Base-by-base conservation (phyloP, 768 basidiomycete genomes). In the Xerocomellus chrysenteron region DNA sequence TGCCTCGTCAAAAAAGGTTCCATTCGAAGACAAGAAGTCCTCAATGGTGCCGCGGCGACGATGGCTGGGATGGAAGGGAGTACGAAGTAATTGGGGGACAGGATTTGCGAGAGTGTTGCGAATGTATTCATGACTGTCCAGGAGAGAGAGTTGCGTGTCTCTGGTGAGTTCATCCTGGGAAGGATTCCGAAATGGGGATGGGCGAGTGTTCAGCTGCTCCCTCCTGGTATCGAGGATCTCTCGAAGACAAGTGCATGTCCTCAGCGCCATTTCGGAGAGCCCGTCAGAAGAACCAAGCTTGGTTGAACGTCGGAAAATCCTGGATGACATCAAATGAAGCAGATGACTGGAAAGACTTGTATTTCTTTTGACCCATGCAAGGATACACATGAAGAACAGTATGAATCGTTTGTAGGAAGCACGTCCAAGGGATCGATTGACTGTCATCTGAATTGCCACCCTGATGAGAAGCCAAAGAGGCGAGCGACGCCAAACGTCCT, bases 331-430 rank as follows among this genome's bases (percentile, higher is more conserved):
- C 24, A 52, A 60, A 30, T 63, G 62, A 35, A 73, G 63, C 5
- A 68, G 32, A 37, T 71, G 59, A 47, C 55, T 68, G 5, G 57
- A 43, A 36, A 60, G 45, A n/a, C 60, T 16, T 0, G 5, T 4
- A 2, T 57, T 40, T 2, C 65, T 48, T 2, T 67, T 68, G 2
- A 63, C 21, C 12, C 57, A 49, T 4, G 76, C 55, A 2, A 67
- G 45, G 24, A 57, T 44, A 2, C 72, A 62, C 33, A 76, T 55
- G 50, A 81, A 66, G 50, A 74, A 81, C 2, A 77, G 53, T 61
- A 80, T 74, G 65, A 83, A 83, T 10, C 37, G 12, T 50, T 83
- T 83, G 67, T 84, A 83, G 1, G 63, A 66, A 8, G 41, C 41
- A 14, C 54, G 8, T 19, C 56, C 58, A 35, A 55, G 26, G 8